Evolutionary conservation across 2,329 filamentous ascomycete species (phyloP).

Genomic region (Aspergillus brasiliensis): DNA sequence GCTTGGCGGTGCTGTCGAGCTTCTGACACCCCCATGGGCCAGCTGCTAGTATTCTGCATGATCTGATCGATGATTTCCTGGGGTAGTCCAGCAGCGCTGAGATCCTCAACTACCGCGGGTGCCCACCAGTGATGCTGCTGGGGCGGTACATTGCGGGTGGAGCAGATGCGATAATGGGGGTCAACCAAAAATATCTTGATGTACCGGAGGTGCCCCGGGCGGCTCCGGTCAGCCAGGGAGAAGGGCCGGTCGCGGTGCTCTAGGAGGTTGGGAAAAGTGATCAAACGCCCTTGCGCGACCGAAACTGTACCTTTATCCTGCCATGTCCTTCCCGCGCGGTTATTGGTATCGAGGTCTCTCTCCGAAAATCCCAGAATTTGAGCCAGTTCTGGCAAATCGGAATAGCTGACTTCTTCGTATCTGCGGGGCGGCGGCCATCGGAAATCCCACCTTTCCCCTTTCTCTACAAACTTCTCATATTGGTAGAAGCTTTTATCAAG

Average conservation of each 20-base stretch:
- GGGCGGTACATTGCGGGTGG: conserved; percentile 13
- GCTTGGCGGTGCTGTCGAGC: not conserved
- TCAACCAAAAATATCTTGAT: conserved; percentile 11
- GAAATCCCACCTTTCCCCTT: not conserved
- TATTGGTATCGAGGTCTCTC: not conserved
- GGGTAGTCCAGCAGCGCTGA: not conserved
- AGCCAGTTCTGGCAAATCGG: not conserved
- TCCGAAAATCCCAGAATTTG: not conserved
- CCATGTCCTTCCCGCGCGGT: not conserved
- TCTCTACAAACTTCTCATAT: not conserved
- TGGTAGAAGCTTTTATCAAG: not conserved
- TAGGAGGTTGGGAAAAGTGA: conserved; percentile 11
- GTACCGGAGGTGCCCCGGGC: conserved; percentile 8
- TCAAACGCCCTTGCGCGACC: not conserved
- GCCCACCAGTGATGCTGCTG: conserved; percentile 14
- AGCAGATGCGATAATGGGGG: conserved; percentile 10
- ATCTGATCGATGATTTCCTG: not conserved
- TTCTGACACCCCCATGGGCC: not conserved
- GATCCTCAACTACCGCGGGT: not conserved
- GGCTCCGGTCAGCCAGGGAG: not conserved
- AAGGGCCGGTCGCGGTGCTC: conserved; percentile 9
- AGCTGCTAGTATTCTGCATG: not conserved
- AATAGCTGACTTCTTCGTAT: not conserved
- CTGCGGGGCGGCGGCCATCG: not conserved
- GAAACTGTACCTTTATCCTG: not conserved